Conservation (phyloP, 2,329 filamentous ascomycete species). For the Phialophora expanda region DNA sequence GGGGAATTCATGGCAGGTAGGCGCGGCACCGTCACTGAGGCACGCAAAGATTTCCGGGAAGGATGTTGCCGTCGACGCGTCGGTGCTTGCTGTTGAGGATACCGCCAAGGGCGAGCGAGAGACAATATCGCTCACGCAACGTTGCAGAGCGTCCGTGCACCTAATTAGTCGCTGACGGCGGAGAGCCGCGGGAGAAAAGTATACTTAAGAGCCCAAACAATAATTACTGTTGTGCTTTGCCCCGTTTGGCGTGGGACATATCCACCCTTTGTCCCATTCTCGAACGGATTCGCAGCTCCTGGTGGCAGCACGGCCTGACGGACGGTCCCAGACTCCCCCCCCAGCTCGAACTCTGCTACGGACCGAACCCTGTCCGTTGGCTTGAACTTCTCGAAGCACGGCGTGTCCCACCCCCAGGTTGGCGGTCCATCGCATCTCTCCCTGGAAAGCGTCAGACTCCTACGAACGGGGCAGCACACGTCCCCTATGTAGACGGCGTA, state of each 20-base stretch:
- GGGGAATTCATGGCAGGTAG: not conserved
- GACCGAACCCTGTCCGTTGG: slow-evolving; percentile 4
- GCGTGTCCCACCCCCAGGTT: slow-evolving; percentile 2
- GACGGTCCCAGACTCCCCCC: too few relatives aligned
- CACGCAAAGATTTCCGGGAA: not conserved
- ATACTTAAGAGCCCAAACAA: not conserved
- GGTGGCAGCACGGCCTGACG: not conserved
- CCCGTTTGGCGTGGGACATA: not conserved
- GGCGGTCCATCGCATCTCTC: not conserved
- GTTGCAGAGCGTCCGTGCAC: slow-evolving; percentile 1
- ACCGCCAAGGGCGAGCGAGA: not conserved
- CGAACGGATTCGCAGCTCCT: not conserved
- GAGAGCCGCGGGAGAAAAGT: slow-evolving; percentile 18
- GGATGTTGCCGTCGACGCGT: not conserved
- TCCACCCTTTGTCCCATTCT: not conserved
- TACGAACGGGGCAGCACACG: not conserved
- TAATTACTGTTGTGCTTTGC: not conserved
- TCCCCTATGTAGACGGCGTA: not conserved
- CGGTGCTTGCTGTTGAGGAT: not conserved
- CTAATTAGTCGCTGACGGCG: slow-evolving; percentile 16
- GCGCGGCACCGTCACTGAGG: too few relatives aligned
- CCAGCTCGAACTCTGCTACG: not conserved
- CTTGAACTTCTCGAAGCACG: not conserved
- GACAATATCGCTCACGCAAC: not conserved
- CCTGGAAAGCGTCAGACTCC: not conserved